Conservation (phyloP, 1,284 basidiomycete genomes). For the Leccinum subrobustum region DNA sequence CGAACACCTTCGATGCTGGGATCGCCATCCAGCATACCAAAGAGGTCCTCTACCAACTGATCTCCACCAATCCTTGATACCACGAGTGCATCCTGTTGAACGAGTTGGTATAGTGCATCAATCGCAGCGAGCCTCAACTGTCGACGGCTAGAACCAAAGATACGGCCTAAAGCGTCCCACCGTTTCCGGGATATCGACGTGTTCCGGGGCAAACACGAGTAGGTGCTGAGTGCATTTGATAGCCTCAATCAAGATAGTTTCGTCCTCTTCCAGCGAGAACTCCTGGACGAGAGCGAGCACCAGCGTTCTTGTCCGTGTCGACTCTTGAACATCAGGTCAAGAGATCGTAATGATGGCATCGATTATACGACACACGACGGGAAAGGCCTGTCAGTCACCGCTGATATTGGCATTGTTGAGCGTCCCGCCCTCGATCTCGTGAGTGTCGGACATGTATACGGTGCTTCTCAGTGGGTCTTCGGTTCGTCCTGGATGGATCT, state of each 20-base stretch:
- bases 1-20: slow-evolving; percentile 93
- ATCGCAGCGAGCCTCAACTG: slow-evolving; percentile 93
- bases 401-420: slow-evolving; percentile 76
- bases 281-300: slow-evolving; percentile 86
- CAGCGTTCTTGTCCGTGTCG: slow-evolving; percentile 75
- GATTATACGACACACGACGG: slow-evolving; percentile 88
- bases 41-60: slow-evolving; percentile 90
- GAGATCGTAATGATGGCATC: slow-evolving; percentile 89
- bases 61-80: slow-evolving; percentile 96
- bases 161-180: slow-evolving; percentile 75
- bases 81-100: slow-evolving; percentile 89
- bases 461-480: slow-evolving; percentile 12
- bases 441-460: slow-evolving; percentile 86
- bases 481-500: slow-evolving; percentile 10
- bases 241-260: slow-evolving; percentile 88
- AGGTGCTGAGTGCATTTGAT: slow-evolving; percentile 97
- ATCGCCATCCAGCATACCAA: slow-evolving; percentile 93
- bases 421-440: slow-evolving; percentile 93
- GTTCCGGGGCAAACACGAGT: slow-evolving; percentile 89
- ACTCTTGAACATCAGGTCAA: slow-evolving; percentile 88
- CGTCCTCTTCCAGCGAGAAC: slow-evolving; percentile 84
- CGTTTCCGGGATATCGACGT: slow-evolving; percentile 77
- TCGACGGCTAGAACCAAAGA: slow-evolving; percentile 72
- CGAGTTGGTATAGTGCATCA: slow-evolving; percentile 94
- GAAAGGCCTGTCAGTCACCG: slow-evolving; percentile 85